Evolutionary conservation across 1,284 basidiomycete genomes (phyloP).

Genomic region (Pseudozyma pruni): DNA sequence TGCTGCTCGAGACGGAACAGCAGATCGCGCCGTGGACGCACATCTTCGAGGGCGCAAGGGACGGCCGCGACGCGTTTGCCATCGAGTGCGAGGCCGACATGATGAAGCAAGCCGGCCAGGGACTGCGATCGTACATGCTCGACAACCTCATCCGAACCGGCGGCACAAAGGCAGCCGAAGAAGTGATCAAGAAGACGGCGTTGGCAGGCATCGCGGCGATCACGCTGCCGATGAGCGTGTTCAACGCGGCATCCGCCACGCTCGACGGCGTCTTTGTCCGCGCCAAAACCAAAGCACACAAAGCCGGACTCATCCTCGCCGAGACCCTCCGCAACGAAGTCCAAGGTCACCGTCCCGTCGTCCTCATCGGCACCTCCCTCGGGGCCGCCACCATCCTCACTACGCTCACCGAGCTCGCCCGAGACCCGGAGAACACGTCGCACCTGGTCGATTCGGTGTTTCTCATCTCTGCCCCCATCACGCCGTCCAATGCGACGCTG

Average conservation of each 20-base stretch:
- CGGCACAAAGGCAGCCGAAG: constrained; percentile 58
- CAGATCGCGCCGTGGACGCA: constrained; percentile 46
- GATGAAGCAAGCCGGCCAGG: constrained; percentile 54
- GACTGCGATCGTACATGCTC: constrained; percentile 51
- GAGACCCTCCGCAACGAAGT: constrained; percentile 72
- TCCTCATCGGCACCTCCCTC: constrained; percentile 72
- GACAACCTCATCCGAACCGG: constrained; percentile 48
- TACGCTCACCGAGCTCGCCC: constrained; percentile 71
- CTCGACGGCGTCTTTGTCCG: constrained; percentile 69
- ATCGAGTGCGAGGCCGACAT: constrained; percentile 54
- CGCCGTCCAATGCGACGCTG: constrained; percentile 70
- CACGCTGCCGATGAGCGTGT: constrained; percentile 70
- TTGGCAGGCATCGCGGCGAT: constrained; percentile 72
- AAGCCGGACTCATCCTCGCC: constrained; percentile 72
- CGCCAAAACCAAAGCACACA: constrained; percentile 49
- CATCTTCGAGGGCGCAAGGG: constrained; percentile 38
- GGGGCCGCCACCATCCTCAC: constrained; percentile 72
- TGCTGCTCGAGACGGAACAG: constrained; percentile 51
- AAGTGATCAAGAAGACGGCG: constrained; percentile 73
- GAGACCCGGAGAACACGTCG: constrained; percentile 42
- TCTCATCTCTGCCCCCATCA: constrained; percentile 69
- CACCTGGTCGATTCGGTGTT: constrained; percentile 72
- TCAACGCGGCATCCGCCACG: constrained; percentile 63
- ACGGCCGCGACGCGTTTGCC: constrained; percentile 57
- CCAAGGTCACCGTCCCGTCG: constrained; percentile 72